Conservation (phyloP, 1,284 basidiomycete species). For the Cutaneotrichosporon sp. region DNA sequence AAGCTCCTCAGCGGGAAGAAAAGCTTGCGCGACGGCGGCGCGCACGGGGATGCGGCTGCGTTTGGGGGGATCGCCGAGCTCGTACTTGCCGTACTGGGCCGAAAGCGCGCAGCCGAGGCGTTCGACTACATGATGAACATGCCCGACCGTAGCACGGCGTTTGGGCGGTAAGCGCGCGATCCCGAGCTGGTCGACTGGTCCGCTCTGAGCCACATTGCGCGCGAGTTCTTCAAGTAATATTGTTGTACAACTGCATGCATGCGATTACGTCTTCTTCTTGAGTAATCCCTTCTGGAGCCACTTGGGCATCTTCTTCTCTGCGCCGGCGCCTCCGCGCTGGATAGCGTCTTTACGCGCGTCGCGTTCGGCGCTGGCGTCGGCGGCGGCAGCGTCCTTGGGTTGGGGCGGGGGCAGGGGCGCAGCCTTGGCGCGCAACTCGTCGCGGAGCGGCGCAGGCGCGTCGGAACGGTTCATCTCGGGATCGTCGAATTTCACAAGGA, state of each 20-base stretch:
- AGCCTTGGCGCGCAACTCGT: constrained; percentile 32
- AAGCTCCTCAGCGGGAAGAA: too few species aligned
- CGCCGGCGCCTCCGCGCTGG: constrained; percentile 13
- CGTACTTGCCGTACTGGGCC: too few species aligned
- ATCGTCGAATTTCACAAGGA: constrained; percentile 43
- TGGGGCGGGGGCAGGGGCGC: constrained; percentile 37
- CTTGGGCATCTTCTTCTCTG: constrained; percentile 13
- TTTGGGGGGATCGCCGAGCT: too few species aligned
- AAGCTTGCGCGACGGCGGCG: too few species aligned
- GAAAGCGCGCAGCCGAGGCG: too few species aligned
- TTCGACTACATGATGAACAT: too few species aligned
- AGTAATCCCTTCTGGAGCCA: constrained; percentile 43
- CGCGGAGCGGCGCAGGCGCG: constrained; percentile 38
- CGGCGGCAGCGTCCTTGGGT: constrained; percentile 9
- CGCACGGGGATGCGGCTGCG: too few species aligned
- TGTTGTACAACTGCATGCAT: background rate
- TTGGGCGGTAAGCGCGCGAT: too few species aligned
- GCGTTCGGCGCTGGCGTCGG: constrained; percentile 32
- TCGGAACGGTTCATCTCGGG: constrained; percentile 44
- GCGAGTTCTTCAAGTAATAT: too few species aligned
- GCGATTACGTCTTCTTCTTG: constrained; percentile 35
- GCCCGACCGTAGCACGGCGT: too few species aligned
- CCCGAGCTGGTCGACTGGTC: background rate
- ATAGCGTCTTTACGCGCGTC: constrained; percentile 24
- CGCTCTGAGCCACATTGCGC: background rate